Conservation (phyloP, 2,329 filamentous ascomycete species). For the Penicillium brevicompactum region DNA sequence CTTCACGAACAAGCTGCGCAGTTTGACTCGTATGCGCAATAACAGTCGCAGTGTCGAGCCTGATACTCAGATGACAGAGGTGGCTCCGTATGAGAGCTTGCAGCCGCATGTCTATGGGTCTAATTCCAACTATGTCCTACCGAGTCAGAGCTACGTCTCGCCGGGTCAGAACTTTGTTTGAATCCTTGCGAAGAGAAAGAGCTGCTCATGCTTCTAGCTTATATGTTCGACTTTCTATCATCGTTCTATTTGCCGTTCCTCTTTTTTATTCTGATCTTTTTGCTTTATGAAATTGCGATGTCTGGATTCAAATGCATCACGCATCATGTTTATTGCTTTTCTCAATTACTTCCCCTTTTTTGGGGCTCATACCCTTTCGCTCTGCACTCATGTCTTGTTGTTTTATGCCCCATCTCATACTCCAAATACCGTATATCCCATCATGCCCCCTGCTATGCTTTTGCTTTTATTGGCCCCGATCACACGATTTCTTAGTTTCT, state of each 20-base stretch:
- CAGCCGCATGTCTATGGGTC: constrained; percentile 20
- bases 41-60: constrained; percentile 51
- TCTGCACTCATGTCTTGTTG: not conserved
- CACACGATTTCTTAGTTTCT: not conserved
- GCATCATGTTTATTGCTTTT: constrained; percentile 2
- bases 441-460: not conserved
- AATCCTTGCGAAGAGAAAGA: not conserved
- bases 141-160: constrained; percentile 16
- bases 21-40: constrained; percentile 60
- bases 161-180: constrained; percentile 5
- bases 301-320: constrained; percentile 2
- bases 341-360: constrained; percentile 5
- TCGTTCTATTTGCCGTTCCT: not conserved
- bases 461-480: not conserved
- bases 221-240: too few species aligned
- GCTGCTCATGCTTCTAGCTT: too few species aligned
- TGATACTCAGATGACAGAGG: constrained; percentile 22
- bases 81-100: constrained; percentile 30
- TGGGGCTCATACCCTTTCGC: constrained; percentile 16
- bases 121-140: constrained; percentile 14
- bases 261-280: constrained; percentile 1
- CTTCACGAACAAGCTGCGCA: constrained; percentile 56
- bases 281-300: constrained; percentile 9
- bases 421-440: constrained; percentile 1
- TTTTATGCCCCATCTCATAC: constrained; percentile 2